phyloP scores from a whole-genome alignment of 164 flowering plant genomes.

The Nymphaea thermarum region DNA sequence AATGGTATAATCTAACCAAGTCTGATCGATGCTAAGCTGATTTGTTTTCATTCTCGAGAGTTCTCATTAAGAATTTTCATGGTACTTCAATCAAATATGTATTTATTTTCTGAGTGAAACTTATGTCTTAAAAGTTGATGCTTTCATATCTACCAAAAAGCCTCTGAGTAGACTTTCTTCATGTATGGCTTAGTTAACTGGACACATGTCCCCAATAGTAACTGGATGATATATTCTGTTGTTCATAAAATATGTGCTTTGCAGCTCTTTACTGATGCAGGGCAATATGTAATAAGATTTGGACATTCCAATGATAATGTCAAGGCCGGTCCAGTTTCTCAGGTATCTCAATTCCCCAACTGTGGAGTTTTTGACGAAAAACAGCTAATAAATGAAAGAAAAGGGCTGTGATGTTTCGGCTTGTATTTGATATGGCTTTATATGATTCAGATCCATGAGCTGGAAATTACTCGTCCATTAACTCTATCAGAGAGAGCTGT shows the following conservation, averaged over 20 bases:
- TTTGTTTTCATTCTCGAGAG: too few species aligned
- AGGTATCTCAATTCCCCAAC: slow-evolving; percentile 16
- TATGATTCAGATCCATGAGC: slow-evolving; percentile 53
- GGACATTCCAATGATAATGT: slow-evolving; percentile 44
- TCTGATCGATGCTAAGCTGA: too few species aligned
- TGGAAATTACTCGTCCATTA: slow-evolving; percentile 55
- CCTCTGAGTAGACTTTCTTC: too few species aligned
- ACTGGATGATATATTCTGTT: not conserved
- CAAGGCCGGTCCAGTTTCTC: slow-evolving; percentile 30
- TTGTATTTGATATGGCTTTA: not conserved
- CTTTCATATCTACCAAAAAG: too few species aligned
- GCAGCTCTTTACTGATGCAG: slow-evolving; percentile 97
- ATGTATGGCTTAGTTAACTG: too few species aligned
- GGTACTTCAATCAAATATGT: too few species aligned
- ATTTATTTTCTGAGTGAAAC: too few species aligned
- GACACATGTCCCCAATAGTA: too few species aligned
- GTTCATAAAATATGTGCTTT: slow-evolving; percentile 4
- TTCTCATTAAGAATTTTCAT: too few species aligned
- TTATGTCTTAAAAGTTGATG: too few species aligned
- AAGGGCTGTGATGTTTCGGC: not conserved
- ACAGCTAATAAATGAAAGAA: not conserved
- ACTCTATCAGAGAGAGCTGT: slow-evolving; percentile 90
- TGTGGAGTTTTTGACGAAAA: not conserved
- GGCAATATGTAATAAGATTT: slow-evolving; percentile 93
- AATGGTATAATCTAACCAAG: too few species aligned